Percentiles rank a stretch among this genome's conserved stretches.
Evolutionary conservation across 2,329 filamentous ascomycete genomes (phyloP).

Genomic region (Ciborinia camelliae): DNA sequence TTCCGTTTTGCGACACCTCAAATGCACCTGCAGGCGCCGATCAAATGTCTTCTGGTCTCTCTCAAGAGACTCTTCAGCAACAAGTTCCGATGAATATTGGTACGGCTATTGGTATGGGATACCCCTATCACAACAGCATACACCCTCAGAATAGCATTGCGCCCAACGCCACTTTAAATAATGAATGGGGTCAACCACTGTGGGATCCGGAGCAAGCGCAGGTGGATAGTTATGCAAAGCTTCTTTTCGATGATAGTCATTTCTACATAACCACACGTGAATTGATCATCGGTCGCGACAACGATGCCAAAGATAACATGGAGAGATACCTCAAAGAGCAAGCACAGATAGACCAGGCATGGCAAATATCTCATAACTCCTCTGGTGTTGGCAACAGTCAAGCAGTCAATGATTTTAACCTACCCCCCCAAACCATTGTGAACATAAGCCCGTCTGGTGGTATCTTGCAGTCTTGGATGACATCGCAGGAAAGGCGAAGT

Average conservation of each 20-base stretch:
- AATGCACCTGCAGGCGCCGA: not conserved
- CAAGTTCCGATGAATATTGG: not conserved
- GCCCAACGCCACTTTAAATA: not conserved
- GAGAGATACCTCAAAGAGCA: slow-evolving; percentile 9
- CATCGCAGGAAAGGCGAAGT: slow-evolving; percentile 4
- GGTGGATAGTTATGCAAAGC: slow-evolving; percentile 45
- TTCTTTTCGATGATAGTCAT: slow-evolving; percentile 71
- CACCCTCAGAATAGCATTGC: not conserved
- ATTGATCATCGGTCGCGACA: slow-evolving; percentile 70
- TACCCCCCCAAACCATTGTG: slow-evolving; percentile 48
- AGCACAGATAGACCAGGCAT: slow-evolving; percentile 43
- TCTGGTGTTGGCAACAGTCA: slow-evolving; percentile 47
- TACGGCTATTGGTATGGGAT: not conserved
- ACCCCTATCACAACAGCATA: not conserved
- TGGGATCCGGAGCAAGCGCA: not conserved
- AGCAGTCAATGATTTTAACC: slow-evolving; percentile 44
- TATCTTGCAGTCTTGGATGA: slow-evolving; percentile 46
- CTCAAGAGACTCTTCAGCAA: not conserved
- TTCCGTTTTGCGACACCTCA: not conserved
- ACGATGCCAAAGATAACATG: slow-evolving; percentile 33
- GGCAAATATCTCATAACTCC: slow-evolving; percentile 45
- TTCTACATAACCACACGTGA: slow-evolving; percentile 76
- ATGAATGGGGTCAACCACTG: not conserved
- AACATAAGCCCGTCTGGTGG: slow-evolving; percentile 69
- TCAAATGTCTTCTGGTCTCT: not conserved